A percentile compares a stretch with the other conserved stretches of the same genome.
Evolutionary conservation across 2,329 filamentous ascomycete species (phyloP).

Genomic region (Cytospora schulzeri): DNA sequence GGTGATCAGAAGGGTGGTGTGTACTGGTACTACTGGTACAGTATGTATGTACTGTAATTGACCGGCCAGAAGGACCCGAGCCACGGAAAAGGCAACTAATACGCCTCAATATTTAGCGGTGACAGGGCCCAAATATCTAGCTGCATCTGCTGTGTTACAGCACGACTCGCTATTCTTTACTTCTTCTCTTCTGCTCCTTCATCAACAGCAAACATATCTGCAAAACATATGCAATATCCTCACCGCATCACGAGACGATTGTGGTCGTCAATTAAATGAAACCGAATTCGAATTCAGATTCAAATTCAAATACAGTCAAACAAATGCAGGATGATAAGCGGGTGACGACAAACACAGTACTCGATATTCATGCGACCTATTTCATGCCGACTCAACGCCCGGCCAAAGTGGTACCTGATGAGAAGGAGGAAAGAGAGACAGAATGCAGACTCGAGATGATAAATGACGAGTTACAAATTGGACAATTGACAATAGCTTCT

Average conservation of each 20-base stretch:
- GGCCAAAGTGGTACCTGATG: not conserved
- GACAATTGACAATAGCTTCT: conserved; percentile 5
- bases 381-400: not conserved
- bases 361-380: not conserved
- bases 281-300: too few species aligned
- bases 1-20: not conserved
- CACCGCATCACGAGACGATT: not conserved
- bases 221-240: too few species aligned
- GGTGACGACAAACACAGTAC: not conserved
- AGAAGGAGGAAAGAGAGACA: too few species aligned
- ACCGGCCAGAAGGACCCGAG: too few species aligned
- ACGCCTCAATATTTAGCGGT: conserved; percentile 3
- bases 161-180: conserved; percentile 20
- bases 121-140: conserved; percentile 13
- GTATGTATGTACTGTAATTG: too few species aligned
- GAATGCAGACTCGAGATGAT: not conserved
- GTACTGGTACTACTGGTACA: not conserved
- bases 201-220: conserved; percentile 3
- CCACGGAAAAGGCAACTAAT: conserved; percentile 20
- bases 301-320: too few species aligned
- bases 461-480: not conserved
- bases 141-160: conserved; percentile 21
- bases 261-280: too few species aligned
- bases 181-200: not conserved
- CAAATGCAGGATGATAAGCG: too few species aligned